Conservation (phyloP, 176 grass and related monocot species). For the Metroxylon sagu region DNA sequence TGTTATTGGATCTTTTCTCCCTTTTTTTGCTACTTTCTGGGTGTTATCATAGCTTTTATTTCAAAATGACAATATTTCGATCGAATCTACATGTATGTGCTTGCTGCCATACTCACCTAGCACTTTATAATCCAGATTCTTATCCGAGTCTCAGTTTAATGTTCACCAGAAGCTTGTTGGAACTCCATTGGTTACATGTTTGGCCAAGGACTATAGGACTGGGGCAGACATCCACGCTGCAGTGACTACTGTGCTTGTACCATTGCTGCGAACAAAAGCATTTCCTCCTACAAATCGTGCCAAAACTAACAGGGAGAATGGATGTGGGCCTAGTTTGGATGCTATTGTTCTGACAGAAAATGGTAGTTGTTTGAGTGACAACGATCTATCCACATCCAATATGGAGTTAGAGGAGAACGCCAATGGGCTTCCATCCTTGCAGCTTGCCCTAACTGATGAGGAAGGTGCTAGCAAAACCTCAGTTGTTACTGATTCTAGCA, state of each 20-base stretch:
- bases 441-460: conserved; percentile 73
- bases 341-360: conserved; percentile 67
- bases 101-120: too few species aligned
- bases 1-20: too few species aligned
- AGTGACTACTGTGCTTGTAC: conserved; percentile 48
- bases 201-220: conserved; percentile 34
- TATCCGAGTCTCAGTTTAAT: conserved; percentile 44
- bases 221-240: conserved; percentile 57
- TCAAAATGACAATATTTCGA: too few species aligned
- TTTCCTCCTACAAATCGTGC: conserved; percentile 24
- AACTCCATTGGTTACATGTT: conserved; percentile 75
- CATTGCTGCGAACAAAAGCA: conserved; percentile 51
- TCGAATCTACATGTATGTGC: too few species aligned
- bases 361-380: conserved; percentile 19
- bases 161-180: conserved; percentile 54
- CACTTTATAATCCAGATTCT: conserved; percentile 29
- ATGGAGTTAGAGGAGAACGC: conserved; percentile 28
- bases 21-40: too few species aligned
- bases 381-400: conserved; percentile 30
- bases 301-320: conserved; percentile 30
- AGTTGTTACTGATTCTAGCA: conserved; percentile 41
- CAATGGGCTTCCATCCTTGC: conserved; percentile 36
- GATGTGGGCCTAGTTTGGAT: conserved; percentile 58
- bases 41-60: too few species aligned
- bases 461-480: conserved; percentile 39